These are phyloP conservation scores for Colletotrichum sp. DNA, from an alignment of 2,329 filamentous ascomycete species.

Conservation along the genomic window DNA sequence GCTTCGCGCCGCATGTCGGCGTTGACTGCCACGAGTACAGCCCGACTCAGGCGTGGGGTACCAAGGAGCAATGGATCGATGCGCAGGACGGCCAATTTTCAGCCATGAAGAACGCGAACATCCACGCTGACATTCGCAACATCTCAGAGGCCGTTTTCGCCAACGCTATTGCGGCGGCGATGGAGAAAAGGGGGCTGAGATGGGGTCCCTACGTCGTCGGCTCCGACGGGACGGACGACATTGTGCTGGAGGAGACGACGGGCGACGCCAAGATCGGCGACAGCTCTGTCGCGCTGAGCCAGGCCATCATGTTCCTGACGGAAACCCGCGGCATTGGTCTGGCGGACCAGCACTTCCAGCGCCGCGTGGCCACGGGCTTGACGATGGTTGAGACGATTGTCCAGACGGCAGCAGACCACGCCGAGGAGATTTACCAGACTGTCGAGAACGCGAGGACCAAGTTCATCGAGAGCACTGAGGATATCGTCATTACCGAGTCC, in stretches of 20 bases:
- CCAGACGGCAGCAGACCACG: conserved; percentile 32
- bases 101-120: conserved; percentile 37
- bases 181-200: conserved; percentile 30
- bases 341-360: conserved; percentile 33
- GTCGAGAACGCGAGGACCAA: conserved; percentile 28
- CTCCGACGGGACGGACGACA: neutral
- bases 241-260: conserved; percentile 28
- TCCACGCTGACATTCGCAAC: conserved; percentile 30
- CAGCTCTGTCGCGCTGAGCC: conserved; percentile 31
- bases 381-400: conserved; percentile 30
- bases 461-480: conserved; percentile 30
- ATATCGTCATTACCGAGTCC: conserved; percentile 32
- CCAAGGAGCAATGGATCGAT: conserved; percentile 25
- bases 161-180: conserved; percentile 28
- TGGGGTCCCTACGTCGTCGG: conserved; percentile 34
- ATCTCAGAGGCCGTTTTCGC: conserved; percentile 33
- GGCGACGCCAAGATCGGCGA: conserved; percentile 34
- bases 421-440: conserved; percentile 27
- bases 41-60: conserved; percentile 21
- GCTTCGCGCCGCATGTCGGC: conserved; percentile 32
- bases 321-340: conserved; percentile 35
- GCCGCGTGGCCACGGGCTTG: conserved; percentile 30
- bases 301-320: conserved; percentile 32
- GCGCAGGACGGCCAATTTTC: conserved; percentile 34
- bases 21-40: conserved; percentile 38